Evolutionary conservation across 2,329 filamentous ascomycete genomes (phyloP), one percentile per base, ranked within the genome.

Genomic region (Cucurbitaria berberidis): DNA sequence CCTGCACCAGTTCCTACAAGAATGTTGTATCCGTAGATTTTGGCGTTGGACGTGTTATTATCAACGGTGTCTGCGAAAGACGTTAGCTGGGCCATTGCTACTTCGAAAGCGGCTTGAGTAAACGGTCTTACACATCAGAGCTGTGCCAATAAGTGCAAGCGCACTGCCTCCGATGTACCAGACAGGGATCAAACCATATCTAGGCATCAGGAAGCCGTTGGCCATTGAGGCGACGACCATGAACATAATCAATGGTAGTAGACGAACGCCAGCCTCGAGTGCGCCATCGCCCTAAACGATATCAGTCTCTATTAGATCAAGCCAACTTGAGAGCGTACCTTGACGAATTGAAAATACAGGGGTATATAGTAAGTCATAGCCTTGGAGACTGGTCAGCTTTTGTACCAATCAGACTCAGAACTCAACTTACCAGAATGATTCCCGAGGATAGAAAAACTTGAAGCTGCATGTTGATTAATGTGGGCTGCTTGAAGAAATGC

Each of bases 351-450:
- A 52, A 71, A 72, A 48, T 55, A 70, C 9, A 70, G 41, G 1
- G 69, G 65, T n/a, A 70, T 59, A 42, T 64, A 67, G 48, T 67
- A 68, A 19, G 62, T 35, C n/a, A 48, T 51, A 9, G 32, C n/a
- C n/a, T n/a, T n/a, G n/a, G n/a, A n/a, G n/a, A n/a, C n/a, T n/a
- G n/a, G n/a, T n/a, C n/a, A n/a, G n/a, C n/a, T n/a, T n/a, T n/a
- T n/a, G n/a, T n/a, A n/a, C n/a, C n/a, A n/a, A n/a, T n/a, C n/a
- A n/a, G n/a, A n/a, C n/a, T n/a, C n/a, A n/a, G n/a, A n/a, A n/a
- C n/a, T n/a, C n/a, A n/a, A n/a, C n/a, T 71, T 54, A 1, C 78
- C 73, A 81, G 70, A 70, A 80, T 0, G 73, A n/a, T n/a, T n/a
- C 74, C 67, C 69, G 45, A 44, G 2, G 49, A 40, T 7, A 55